Evolutionary conservation across 768 basidiomycete genomes (phyloP).

Genomic region (Suillus lakei): DNA sequence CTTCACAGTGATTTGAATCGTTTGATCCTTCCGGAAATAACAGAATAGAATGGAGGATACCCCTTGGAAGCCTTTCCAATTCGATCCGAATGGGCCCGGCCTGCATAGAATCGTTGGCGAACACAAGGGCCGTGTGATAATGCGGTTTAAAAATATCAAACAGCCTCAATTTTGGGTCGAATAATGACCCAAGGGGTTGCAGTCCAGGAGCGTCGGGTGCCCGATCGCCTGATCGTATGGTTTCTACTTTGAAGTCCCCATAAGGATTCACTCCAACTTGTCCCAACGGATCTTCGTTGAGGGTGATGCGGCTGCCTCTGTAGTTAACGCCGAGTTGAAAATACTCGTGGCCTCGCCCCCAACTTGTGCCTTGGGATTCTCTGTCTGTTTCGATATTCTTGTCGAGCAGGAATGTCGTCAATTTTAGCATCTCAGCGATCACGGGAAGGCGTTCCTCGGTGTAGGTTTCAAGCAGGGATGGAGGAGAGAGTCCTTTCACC

Average conservation of each 20-base stretch:
- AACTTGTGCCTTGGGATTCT: background rate
- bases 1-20: background rate
- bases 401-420: slow-evolving; percentile 24
- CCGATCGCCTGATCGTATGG: slow-evolving; percentile 9
- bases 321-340: slow-evolving; percentile 37
- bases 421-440: slow-evolving; percentile 31
- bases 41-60: background rate
- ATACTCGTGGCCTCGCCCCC: slow-evolving; percentile 24
- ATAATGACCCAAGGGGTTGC: background rate
- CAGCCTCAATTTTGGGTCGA: slow-evolving; percentile 18
- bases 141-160: slow-evolving; percentile 32
- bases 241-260: background rate
- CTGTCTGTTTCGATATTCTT: slow-evolving; percentile 11
- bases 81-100: background rate
- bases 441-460: slow-evolving; percentile 30
- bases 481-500: slow-evolving; percentile 22
- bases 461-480: slow-evolving; percentile 28
- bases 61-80: background rate
- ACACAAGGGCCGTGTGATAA: slow-evolving; percentile 37
- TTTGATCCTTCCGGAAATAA: background rate
- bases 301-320: slow-evolving; percentile 14
- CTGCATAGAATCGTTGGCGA: slow-evolving; percentile 17
- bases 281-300: slow-evolving; percentile 9
- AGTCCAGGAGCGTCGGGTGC: slow-evolving; percentile 13
- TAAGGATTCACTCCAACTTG: slow-evolving; percentile 3